phyloP scores from a whole-genome alignment of 1,139 yeast species.

The Scheffersomyces lignicola region DNA sequence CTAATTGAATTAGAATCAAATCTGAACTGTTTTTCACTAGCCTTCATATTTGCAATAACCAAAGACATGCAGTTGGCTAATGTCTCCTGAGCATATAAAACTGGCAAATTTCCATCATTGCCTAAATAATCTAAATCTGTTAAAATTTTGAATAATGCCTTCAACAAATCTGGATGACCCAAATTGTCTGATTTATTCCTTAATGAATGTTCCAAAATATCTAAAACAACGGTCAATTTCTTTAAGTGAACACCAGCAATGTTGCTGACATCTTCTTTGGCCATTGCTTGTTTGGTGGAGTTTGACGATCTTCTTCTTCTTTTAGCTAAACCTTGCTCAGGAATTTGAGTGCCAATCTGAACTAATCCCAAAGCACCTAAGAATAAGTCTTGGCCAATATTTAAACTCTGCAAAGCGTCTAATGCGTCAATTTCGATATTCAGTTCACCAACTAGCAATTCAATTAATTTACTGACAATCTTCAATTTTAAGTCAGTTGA shows the following conservation, averaged over 20 bases:
- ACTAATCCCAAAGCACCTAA: slow-evolving; percentile 50
- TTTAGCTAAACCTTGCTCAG: slow-evolving; percentile 56
- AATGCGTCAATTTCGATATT: slow-evolving; percentile 52
- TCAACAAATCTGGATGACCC: slow-evolving; percentile 51
- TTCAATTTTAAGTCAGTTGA: slow-evolving; percentile 56
- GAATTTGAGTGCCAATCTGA: slow-evolving; percentile 44
- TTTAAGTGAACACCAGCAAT: slow-evolving; percentile 78
- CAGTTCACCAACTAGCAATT: slow-evolving; percentile 44
- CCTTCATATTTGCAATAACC: slow-evolving; percentile 57
- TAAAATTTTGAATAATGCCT: slow-evolving; percentile 65
- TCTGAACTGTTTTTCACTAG: slow-evolving; percentile 21
- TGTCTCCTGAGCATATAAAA: slow-evolving; percentile 86
- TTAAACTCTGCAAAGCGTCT: slow-evolving; percentile 49
- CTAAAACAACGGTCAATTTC: slow-evolving; percentile 77
- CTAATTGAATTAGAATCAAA: slow-evolving; percentile 72
- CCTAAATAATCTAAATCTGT: slow-evolving; percentile 89
- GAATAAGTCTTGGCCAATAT: slow-evolving; percentile 47
- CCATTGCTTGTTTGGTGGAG: slow-evolving; percentile 72
- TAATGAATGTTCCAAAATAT: slow-evolving; percentile 62
- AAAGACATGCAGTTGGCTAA: slow-evolving; percentile 83
- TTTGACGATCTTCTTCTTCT: slow-evolving; percentile 81
- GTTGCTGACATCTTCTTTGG: slow-evolving; percentile 64
- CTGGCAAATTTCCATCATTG: slow-evolving; percentile 88
- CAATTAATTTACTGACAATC: slow-evolving; percentile 61
- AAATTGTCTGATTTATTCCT: slow-evolving; percentile 20